Conservation (phyloP, 108 stramenopile species). For the Chaetoceros tenuissimus region DNA sequence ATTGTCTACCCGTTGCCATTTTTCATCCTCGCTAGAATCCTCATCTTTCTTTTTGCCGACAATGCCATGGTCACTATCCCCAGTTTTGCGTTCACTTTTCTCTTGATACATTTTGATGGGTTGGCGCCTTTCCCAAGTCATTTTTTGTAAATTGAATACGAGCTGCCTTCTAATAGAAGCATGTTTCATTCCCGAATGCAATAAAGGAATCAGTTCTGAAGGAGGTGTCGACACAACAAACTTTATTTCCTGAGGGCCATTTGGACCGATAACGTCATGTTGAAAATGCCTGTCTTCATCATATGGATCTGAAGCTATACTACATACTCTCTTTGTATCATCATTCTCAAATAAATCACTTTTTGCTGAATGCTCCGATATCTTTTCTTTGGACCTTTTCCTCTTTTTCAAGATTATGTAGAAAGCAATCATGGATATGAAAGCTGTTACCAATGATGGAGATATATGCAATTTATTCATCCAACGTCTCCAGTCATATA, state of each 20-base stretch:
- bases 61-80: background rate
- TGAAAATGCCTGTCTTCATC: no score
- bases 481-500: no score
- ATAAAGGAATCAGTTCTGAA: background rate
- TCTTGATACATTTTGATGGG: conserved; percentile 6
- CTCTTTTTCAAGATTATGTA: no score
- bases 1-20: background rate
- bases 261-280: no score
- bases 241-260: background rate
- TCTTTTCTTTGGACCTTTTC: no score
- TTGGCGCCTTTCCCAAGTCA: conserved; percentile 13
- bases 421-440: no score
- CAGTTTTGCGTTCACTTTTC: conserved; percentile 1
- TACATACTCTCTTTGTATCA: no score
- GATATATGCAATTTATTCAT: no score
- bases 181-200: background rate
- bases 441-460: no score
- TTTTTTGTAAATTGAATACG: conserved; percentile 18
- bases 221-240: background rate
- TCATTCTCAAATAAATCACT: no score
- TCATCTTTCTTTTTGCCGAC: background rate
- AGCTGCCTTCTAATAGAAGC: conserved; percentile 1
- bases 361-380: no score
- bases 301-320: no score
- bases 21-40: background rate